Evolutionary conservation across 352 stramenopile genomes (phyloP).

Genomic region (Globisporangium nodosum): DNA sequence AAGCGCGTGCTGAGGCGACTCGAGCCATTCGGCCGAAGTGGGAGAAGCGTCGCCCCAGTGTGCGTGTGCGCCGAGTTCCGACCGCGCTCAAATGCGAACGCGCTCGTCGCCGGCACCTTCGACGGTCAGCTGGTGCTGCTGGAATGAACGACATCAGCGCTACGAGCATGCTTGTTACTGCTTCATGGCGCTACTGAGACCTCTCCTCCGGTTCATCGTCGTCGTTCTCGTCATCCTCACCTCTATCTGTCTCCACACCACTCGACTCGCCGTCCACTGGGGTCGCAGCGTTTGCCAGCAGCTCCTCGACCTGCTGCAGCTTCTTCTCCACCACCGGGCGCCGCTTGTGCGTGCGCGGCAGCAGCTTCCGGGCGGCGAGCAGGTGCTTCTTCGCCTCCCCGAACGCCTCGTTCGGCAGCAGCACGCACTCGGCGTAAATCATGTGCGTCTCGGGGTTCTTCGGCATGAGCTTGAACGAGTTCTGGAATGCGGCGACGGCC

Average conservation of each 20-base stretch:
- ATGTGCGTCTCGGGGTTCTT: constrained; percentile 85
- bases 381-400: constrained; percentile 70
- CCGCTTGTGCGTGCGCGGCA: constrained; percentile 49
- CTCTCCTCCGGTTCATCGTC: background rate
- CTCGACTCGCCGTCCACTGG: background rate
- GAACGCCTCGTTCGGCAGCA: constrained; percentile 69
- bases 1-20: constrained; percentile 16
- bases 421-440: constrained; percentile 76
- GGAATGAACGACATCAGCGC: background rate
- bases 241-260: background rate
- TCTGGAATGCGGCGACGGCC: constrained; percentile 71
- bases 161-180: background rate
- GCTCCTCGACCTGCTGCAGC: constrained; percentile 38
- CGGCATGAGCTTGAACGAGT: constrained; percentile 68
- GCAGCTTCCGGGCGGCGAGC: constrained; percentile 47
- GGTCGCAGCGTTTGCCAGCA: background rate
- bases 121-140: constrained; percentile 18
- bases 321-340: constrained; percentile 53
- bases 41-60: background rate
- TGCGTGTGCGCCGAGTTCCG: constrained; percentile 38
- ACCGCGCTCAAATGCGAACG: background rate
- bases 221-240: constrained; percentile 7
- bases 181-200: constrained; percentile 1
- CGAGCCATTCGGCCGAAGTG: constrained; percentile 17
- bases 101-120: constrained; percentile 22